Conservation (phyloP, 164 flowering plant species). For the Nelumbo lutea region DNA sequence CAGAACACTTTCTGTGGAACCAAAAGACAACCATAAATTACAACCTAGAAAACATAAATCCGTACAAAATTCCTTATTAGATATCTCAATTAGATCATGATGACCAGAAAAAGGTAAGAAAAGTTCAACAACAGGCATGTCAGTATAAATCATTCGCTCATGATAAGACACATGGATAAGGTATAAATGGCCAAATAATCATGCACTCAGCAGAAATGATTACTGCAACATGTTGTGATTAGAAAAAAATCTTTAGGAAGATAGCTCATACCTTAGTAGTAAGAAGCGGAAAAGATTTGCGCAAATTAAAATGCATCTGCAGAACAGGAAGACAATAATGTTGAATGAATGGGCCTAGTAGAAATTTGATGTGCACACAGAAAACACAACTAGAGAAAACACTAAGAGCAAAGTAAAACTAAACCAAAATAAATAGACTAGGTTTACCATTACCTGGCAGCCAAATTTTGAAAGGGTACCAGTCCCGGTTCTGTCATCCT, state of each 20-base stretch:
- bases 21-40: constrained; percentile 15
- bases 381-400: neutral
- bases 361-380: neutral
- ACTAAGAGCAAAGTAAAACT: neutral
- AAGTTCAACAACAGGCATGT: neutral
- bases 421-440: neutral
- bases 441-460: constrained; percentile 60
- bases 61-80: neutral
- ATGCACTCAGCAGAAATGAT: neutral
- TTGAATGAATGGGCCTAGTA: neutral
- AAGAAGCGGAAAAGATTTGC: constrained; percentile 79
- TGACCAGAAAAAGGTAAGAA: neutral
- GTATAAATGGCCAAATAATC: neutral
- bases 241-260: neutral
- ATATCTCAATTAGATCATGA: neutral
- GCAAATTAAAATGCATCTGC: constrained; percentile 90
- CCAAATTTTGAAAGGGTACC: constrained; percentile 96
- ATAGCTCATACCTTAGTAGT: constrained; percentile 69
- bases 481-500: constrained; percentile 91
- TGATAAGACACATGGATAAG: neutral
- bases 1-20: constrained; percentile 74
- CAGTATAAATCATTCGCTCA: neutral
- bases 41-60: neutral
- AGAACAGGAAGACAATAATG: constrained; percentile 1
- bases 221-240: neutral